Conservation (phyloP, 2,329 filamentous ascomycete genomes). For the Rachicladosporium sp. region DNA sequence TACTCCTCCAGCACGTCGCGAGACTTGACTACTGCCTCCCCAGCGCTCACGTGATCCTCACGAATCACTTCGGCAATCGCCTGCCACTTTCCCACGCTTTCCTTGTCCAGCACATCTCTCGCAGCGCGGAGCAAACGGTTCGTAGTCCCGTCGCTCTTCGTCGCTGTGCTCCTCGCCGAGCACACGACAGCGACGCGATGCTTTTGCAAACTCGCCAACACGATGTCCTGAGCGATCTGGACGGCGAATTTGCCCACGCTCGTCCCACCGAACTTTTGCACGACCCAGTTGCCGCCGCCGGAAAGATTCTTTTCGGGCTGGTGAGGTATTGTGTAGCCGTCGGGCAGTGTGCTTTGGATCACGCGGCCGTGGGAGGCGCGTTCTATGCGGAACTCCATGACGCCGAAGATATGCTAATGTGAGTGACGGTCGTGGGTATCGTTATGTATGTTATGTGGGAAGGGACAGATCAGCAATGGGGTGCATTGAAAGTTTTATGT, state of each 20-base stretch:
- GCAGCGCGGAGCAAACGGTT: slow-evolving; percentile 52
- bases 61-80: slow-evolving; percentile 69
- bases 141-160: slow-evolving; percentile 89
- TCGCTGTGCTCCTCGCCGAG: slow-evolving; percentile 86
- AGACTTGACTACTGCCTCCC: slow-evolving; percentile 34
- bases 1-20: slow-evolving; percentile 41
- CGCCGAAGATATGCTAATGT: no score
- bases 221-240: slow-evolving; percentile 47
- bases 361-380: no score
- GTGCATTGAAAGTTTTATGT: no score
- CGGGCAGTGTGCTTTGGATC: no score
- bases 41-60: slow-evolving; percentile 66
- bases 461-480: no score
- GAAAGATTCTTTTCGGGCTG: slow-evolving; percentile 36
- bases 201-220: slow-evolving; percentile 44
- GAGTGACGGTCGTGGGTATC: no score
- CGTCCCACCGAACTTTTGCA: slow-evolving; percentile 92
- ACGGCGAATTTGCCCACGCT: slow-evolving; percentile 86
- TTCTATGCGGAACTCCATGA: no score
- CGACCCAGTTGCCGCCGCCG: slow-evolving; percentile 54
- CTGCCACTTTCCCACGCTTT: slow-evolving; percentile 45
- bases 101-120: slow-evolving; percentile 30
- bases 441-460: no score
- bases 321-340: slow-evolving; percentile 9
- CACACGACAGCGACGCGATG: slow-evolving; percentile 85